These are phyloP conservation scores for Termitomyces titanicus DNA, from an alignment of 768 basidiomycete species.

Conservation along the genomic window DNA sequence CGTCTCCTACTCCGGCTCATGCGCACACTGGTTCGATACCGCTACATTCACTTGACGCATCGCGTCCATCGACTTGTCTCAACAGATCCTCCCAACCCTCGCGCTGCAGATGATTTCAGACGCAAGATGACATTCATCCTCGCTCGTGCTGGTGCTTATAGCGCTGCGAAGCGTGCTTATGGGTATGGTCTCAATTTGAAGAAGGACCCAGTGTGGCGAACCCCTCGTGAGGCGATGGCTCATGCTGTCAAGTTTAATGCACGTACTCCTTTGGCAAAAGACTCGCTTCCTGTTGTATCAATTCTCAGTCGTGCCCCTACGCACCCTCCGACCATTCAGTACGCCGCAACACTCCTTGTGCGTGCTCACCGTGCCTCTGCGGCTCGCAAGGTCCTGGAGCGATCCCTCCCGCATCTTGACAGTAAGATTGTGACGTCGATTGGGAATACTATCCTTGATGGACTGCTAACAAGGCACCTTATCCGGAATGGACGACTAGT, in stretches of 20 bases:
- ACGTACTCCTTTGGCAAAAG: conserved; percentile 12
- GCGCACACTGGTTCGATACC: conserved; percentile 34
- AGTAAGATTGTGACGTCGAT: conserved; percentile 34
- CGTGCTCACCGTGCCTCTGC: conserved; percentile 38
- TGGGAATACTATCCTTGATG: conserved; percentile 58
- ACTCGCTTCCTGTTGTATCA: conserved; percentile 18
- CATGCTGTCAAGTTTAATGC: conserved; percentile 23
- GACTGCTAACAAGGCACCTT: conserved; percentile 26
- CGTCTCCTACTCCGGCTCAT: conserved; percentile 36
- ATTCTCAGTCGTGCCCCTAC: conserved; percentile 21
- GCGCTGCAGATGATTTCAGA: conserved; percentile 24
- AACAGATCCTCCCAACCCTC: conserved; percentile 12
- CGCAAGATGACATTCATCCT: conserved; percentile 28
- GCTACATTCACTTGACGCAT: conserved; percentile 33
- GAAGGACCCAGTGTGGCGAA: conserved; percentile 4
- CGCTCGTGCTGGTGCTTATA: conserved; percentile 26
- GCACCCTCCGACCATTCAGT: conserved; percentile 24
- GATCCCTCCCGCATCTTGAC: conserved; percentile 25
- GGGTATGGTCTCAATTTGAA: conserved; percentile 6
- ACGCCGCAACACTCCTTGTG: conserved; percentile 35
- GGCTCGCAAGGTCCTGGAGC: conserved; percentile 39
- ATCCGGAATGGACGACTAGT: conserved; percentile 42
- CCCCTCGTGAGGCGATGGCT: conserved; percentile 21
- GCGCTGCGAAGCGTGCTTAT: conserved; percentile 21
- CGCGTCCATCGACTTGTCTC: conserved; percentile 23